Percentiles rank a stretch among this genome's conserved stretches.
phyloP scores from a whole-genome alignment of 192 early-diverging fungal species.

The Linnemannia exigua region DNA sequence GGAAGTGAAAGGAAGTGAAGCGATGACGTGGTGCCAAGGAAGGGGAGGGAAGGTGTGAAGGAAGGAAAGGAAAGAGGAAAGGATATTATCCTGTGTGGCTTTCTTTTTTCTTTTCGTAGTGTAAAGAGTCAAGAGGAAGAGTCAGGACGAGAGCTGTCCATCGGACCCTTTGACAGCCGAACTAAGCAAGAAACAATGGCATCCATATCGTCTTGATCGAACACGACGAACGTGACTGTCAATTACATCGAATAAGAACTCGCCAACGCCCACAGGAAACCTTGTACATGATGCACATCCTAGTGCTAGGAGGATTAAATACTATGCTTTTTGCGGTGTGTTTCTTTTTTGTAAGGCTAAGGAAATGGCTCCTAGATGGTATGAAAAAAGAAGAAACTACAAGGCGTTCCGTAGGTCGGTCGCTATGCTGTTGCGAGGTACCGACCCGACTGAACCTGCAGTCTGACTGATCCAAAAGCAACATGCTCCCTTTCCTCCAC shows the following conservation, averaged over 20 bases:
- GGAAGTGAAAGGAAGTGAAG: not conserved
- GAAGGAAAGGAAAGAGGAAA: not conserved
- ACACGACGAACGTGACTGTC: not conserved
- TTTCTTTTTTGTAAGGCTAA: not conserved
- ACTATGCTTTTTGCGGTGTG: not conserved
- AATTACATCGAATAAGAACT: not conserved
- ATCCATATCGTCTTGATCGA: not conserved
- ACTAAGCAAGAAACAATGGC: not conserved
- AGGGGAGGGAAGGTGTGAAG: not conserved
- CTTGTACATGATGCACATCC: not conserved
- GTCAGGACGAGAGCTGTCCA: not conserved
- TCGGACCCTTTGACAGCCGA: not conserved
- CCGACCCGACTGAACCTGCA: conserved; percentile 59
- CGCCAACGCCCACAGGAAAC: not conserved
- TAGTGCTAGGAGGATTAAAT: not conserved
- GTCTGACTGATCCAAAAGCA: conserved; percentile 41
- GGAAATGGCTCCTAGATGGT: not conserved
- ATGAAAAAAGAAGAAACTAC: not conserved
- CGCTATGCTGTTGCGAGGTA: conserved; percentile 34
- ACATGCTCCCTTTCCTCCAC: not conserved
- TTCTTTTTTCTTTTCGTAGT: not conserved
- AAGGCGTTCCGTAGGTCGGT: not conserved
- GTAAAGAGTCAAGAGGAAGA: not conserved
- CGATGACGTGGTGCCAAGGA: not conserved
- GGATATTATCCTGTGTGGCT: not conserved